Conservation (phyloP, 2,329 filamentous ascomycete genomes). For the Apiospora arundinis region DNA sequence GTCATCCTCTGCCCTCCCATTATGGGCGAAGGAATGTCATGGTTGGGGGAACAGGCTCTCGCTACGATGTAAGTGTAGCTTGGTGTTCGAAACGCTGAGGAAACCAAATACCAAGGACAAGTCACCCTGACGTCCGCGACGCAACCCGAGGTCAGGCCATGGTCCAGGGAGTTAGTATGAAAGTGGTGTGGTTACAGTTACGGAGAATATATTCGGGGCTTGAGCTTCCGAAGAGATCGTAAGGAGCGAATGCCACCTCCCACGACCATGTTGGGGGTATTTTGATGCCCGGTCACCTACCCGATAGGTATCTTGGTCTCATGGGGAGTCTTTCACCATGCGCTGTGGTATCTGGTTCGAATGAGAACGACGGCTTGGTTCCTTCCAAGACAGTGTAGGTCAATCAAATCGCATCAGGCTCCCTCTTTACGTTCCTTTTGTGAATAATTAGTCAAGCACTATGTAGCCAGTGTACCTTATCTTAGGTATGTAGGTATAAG, state of each 20-base stretch:
- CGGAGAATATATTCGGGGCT: not conserved
- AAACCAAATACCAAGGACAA: not conserved
- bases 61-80: not conserved
- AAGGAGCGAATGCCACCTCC: not conserved
- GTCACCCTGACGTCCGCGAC: not conserved
- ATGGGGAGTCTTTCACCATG: not conserved
- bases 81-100: not conserved
- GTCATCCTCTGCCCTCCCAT: conserved; percentile 5
- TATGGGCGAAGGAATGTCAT: not conserved
- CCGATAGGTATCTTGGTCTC: not conserved
- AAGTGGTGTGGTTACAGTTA: not conserved
- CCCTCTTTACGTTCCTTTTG: not conserved
- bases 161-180: not conserved
- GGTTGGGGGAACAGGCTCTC: not conserved
- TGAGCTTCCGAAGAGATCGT: not conserved
- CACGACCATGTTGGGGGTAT: not conserved
- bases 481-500: no score
- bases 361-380: not conserved
- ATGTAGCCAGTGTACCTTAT: no score
- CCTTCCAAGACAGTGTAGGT: not conserved
- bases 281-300: not conserved
- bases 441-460: not conserved
- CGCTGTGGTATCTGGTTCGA: not conserved
- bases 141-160: not conserved
- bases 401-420: not conserved